phyloP scores from a whole-genome alignment of 345 rosid genomes.

The Populus nigra region DNA sequence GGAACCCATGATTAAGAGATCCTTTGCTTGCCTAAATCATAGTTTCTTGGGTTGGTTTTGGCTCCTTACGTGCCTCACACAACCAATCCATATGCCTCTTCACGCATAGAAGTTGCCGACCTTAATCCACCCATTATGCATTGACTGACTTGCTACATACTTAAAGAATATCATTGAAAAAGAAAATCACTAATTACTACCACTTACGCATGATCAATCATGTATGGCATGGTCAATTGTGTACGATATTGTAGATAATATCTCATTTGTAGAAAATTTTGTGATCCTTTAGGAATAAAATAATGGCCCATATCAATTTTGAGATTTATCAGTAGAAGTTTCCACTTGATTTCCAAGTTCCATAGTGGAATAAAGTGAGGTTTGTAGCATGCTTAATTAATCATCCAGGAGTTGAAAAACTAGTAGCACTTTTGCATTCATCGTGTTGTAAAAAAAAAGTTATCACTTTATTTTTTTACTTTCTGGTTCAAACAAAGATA shows the following conservation, averaged over 20 bases:
- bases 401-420: too few species aligned
- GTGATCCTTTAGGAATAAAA: neutral
- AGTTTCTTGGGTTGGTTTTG: conserved; percentile 4
- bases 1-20: conserved; percentile 19
- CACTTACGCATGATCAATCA: neutral
- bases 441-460: too few species aligned
- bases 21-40: conserved; percentile 19
- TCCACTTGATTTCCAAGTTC: neutral
- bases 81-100: conserved; percentile 12
- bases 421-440: too few species aligned
- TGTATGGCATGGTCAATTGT: neutral
- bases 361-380: neutral
- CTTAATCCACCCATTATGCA: conserved; percentile 25
- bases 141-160: neutral
- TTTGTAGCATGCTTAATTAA: neutral
- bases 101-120: conserved; percentile 34
- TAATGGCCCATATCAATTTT: neutral
- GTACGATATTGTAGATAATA: neutral
- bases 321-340: neutral
- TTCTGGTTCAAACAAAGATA: neutral
- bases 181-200: neutral
- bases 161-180: neutral
- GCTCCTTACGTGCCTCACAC: conserved; percentile 34
- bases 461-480: too few species aligned
- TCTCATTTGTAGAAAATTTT: neutral